Base-by-base conservation (phyloP, 2,329 filamentous ascomycete species). In the Colletotrichum noveboracense region DNA sequence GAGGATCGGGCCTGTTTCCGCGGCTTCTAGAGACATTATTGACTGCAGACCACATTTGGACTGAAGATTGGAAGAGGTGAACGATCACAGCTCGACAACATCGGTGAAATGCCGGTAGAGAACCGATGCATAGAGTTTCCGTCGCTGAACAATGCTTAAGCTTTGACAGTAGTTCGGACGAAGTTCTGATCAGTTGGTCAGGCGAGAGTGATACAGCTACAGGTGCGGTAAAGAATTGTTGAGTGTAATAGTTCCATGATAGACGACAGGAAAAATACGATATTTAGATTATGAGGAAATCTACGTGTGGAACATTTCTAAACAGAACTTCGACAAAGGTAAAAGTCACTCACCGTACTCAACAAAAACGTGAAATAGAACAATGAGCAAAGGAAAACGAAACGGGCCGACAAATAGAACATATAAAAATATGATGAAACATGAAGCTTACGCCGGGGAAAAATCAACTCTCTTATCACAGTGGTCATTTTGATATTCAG, bases 281-380 rank as follows among this genome's bases (percentile, higher is more conserved):
- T 21, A 21, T 3, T 21, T 13, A 21, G 0, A 48, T 7, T 4
- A 1, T 7, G 34, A 21, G n/a, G 43, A 43, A 48, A n/a, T 48
- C n/a, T 13, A 12, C 5, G 0, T 43, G 0, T 10, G 0, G 0
- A n/a, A n/a, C 0, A 43, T n/a, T n/a, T 18, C 0, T 1, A 10
- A 1, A n/a, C 18, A n/a, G 8, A n/a, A 43, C 0, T 43, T 43
- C 8, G 5, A 6, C 3, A 14, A 34, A 32, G 3, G 9, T 16
- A 14, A 2, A 14, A 18, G 4, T 18, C 16, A 43, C 16, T 5
- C 36, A 43, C 36, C 14, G 14, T 14, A 16, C 14, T 36, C 1
- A 4, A 36, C 0, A 2, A 2, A 16, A 36, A 36, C 1, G 36
- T 18, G 16, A 43, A 43, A 18, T 36, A 18, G 18, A 43, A 10